These are phyloP conservation scores for Thozetella sp. DNA, from an alignment of 495 filamentous ascomycete genomes.

Conservation along the genomic window DNA sequence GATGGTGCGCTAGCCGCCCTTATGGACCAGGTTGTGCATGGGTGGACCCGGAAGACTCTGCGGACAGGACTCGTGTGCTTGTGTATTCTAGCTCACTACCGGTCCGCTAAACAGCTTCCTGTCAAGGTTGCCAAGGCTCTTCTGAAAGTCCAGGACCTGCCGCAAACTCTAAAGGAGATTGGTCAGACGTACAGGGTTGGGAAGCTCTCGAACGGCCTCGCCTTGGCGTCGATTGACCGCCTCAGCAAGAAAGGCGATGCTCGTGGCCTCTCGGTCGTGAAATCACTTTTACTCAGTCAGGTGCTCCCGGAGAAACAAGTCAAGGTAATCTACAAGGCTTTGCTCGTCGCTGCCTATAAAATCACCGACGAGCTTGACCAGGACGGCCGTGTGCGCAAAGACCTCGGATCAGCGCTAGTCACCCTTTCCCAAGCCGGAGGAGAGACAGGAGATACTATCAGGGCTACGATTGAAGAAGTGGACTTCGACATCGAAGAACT, in stretches of 20 bases:
- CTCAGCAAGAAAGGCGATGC: slow-evolving; percentile 63
- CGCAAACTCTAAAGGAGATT: slow-evolving; percentile 60
- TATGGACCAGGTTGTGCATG: slow-evolving; percentile 81
- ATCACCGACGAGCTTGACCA: slow-evolving; percentile 44
- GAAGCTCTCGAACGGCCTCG: slow-evolving; percentile 71
- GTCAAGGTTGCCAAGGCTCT: slow-evolving; percentile 69
- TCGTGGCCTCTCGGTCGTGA: slow-evolving; percentile 56
- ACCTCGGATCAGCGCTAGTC: slow-evolving; percentile 65
- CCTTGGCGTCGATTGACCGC: slow-evolving; percentile 64
- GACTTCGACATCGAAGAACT: slow-evolving; percentile 68
- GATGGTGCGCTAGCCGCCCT: slow-evolving; percentile 75
- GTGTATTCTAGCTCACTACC: slow-evolving; percentile 75
- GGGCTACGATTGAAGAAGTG: slow-evolving; percentile 58
- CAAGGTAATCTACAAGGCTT: slow-evolving; percentile 59
- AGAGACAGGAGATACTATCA: slow-evolving; percentile 58
- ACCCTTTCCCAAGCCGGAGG: slow-evolving; percentile 55
- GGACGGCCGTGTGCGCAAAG: slow-evolving; percentile 57
- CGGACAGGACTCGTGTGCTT: slow-evolving; percentile 79
- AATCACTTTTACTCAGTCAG: slow-evolving; percentile 60
- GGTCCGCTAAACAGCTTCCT: slow-evolving; percentile 68
- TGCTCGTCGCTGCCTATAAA: slow-evolving; percentile 60
- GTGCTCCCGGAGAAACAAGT: slow-evolving; percentile 64
- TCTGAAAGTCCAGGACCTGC: slow-evolving; percentile 61
- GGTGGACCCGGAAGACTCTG: slow-evolving; percentile 72
- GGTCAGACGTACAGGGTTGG: slow-evolving; percentile 67